Evolutionary conservation across 768 basidiomycete genomes (phyloP).

Genomic region (Krasilnikovozyma curviuscula): DNA sequence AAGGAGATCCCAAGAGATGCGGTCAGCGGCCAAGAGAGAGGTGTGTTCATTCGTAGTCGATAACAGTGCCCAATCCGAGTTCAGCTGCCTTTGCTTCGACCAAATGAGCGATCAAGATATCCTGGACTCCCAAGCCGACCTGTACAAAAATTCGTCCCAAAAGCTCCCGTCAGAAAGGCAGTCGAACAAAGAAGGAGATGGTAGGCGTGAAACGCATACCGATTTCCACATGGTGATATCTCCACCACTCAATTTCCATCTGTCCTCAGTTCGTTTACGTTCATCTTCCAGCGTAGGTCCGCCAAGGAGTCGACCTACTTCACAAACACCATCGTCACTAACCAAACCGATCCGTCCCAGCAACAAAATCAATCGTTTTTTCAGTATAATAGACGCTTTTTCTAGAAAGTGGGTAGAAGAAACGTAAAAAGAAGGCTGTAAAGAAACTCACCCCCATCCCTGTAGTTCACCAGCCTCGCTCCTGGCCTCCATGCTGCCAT

Average conservation of each 20-base stretch:
- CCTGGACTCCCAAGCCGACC: conserved; percentile 8
- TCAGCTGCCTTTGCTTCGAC: neutral
- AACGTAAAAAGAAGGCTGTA: too few relatives aligned
- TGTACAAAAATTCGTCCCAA: neutral
- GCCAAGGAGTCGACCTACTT: neutral
- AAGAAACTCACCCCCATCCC: too few relatives aligned
- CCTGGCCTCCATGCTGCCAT: neutral
- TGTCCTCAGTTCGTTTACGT: neutral
- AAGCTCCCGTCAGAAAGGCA: neutral
- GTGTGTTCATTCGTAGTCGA: neutral
- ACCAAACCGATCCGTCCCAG: neutral
- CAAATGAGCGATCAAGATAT: conserved; percentile 8
- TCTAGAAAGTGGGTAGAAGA: too few relatives aligned
- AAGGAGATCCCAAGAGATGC: too few relatives aligned
- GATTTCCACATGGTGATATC: conserved; percentile 10
- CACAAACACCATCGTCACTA: conserved; percentile 1
- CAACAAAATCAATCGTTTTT: too few relatives aligned
- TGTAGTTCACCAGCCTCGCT: conserved; percentile 9
- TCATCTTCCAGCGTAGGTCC: neutral
- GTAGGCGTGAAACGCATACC: neutral
- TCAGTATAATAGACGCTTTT: too few relatives aligned
- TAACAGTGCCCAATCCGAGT: neutral
- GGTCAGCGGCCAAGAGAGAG: too few relatives aligned
- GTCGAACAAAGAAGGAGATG: neutral
- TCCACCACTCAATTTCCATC: neutral